Base-by-base conservation (phyloP, 225 moss, liverwort and hornwort species). In the Marchantia polymorpha region DNA sequence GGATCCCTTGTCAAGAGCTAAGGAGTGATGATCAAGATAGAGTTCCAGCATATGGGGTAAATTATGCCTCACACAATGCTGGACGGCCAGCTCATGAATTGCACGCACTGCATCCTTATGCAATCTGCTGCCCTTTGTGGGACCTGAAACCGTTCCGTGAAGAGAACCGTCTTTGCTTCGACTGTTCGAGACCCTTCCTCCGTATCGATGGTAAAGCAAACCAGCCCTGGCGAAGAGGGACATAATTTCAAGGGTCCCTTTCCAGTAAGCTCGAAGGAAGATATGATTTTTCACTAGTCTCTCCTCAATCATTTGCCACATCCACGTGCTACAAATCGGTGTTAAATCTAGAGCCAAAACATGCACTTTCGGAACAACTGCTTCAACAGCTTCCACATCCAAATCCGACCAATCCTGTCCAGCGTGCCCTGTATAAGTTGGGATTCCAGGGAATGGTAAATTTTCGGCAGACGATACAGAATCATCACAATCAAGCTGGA, bases 231-330 rank as follows among this genome's bases (percentile, higher is more conserved):
- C 88, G 75, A 97, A 84, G 55, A 97, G 83, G 47, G 94, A 91
- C 85, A 94, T 90, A 30, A 97, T 77, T 73, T 91, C 93, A 68
- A 92, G 84, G 19, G 96, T 93, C 74, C 96, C 94, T 80, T 90
- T 90, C 96, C 96, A 97, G 76, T 89, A 89, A 67, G 82, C 85
- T 72, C 90, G 90, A 73, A 93, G 80, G 67, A 97, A 97, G 17
- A 90, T 86, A 60, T 91, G 92, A 63, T 85, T 87, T 81, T 85
- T 89, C 55, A 87, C 87, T 23, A 97, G 90, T 86, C 90, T 97
- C 79, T 91, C 90, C 79, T 97, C 96, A 82, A 97, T 91, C 86
- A 92, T 86, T 55, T 97, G 92, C 96, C 94, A 93, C 86, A 97
- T 86, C 91, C 89, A 97, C 78, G 92, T 90, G 83, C 89, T 92